phyloP scores from a whole-genome alignment of 2,329 filamentous ascomycete species.

The Xylaria sp. region DNA sequence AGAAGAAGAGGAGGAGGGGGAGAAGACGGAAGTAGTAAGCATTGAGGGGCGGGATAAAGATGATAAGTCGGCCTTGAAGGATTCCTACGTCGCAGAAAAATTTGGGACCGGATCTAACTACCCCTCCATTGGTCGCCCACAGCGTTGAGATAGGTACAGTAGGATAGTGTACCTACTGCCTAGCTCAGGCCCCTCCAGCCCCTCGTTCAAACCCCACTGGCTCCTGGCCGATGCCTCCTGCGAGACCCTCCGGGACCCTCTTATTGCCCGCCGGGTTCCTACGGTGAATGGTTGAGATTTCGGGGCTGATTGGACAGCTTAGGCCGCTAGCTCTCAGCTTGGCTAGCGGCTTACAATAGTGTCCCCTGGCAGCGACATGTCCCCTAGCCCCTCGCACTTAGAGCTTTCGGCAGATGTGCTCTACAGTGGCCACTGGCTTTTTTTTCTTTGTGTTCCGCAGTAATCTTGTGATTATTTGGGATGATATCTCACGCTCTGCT shows the following conservation, averaged over 20 bases:
- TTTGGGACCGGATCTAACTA: constrained; percentile 36
- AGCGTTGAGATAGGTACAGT: not conserved
- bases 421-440: not conserved
- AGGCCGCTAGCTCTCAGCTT: constrained; percentile 24
- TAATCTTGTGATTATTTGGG: constrained; percentile 17
- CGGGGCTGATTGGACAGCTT: constrained; percentile 34
- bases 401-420: constrained; percentile 44
- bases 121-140: constrained; percentile 31
- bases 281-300: constrained; percentile 35
- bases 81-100: constrained; percentile 34
- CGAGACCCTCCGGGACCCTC: constrained; percentile 28
- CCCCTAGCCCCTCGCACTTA: constrained; percentile 37
- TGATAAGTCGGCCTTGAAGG: constrained; percentile 31
- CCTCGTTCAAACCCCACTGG: constrained; percentile 33
- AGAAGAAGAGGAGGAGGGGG: constrained; percentile 40
- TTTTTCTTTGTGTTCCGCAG: constrained; percentile 17
- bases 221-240: constrained; percentile 26
- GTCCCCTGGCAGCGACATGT: constrained; percentile 21
- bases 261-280: constrained; percentile 39
- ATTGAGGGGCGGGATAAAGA: constrained; percentile 37
- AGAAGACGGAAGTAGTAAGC: constrained; percentile 38
- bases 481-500: constrained; percentile 1
- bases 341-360: constrained; percentile 35
- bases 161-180: not conserved
- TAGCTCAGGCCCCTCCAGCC: constrained; percentile 26